phyloP scores from a whole-genome alignment of 805 yeast genomes.

The Wickerhamiella parazyma region DNA sequence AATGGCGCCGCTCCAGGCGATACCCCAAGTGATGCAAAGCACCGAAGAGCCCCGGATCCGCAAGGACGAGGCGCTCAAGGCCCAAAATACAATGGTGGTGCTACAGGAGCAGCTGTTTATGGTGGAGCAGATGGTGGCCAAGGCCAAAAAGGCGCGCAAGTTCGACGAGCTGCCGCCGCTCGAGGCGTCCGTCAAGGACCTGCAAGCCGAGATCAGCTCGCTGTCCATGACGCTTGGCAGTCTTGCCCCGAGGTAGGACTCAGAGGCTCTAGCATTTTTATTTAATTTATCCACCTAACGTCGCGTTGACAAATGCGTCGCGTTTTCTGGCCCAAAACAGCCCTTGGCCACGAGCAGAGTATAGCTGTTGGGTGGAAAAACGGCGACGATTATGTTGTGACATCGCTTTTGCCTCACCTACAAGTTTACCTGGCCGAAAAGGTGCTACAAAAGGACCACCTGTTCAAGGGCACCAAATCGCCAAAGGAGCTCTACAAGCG shows the following conservation, averaged over 20 bases:
- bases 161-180: conserved; percentile 64
- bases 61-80: conserved; percentile 18
- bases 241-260: conserved; percentile 23
- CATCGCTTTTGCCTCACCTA: conserved; percentile 14
- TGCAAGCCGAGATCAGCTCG: conserved; percentile 32
- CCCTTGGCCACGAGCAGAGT: background rate
- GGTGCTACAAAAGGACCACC: conserved; percentile 13
- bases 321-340: conserved; percentile 12
- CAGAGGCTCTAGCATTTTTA: background rate
- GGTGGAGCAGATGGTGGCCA: conserved; percentile 49
- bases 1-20: conserved; percentile 46
- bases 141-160: conserved; percentile 49
- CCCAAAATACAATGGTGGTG: conserved; percentile 57
- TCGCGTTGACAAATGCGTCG: conserved; percentile 7
- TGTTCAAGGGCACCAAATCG: conserved; percentile 11
- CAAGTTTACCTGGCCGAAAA: conserved; percentile 11
- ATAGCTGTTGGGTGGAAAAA: conserved; percentile 19
- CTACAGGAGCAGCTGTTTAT: conserved; percentile 70
- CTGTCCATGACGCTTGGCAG: conserved; percentile 46
- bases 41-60: conserved; percentile 11
- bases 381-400: conserved; percentile 16
- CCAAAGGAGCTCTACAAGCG: conserved; percentile 14
- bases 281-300: too few species aligned
- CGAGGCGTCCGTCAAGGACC: conserved; percentile 43
- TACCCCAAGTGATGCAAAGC: conserved; percentile 36